Conservation (phyloP, 139 green algal species). For the Chlamydomonas sphaeroides region DNA sequence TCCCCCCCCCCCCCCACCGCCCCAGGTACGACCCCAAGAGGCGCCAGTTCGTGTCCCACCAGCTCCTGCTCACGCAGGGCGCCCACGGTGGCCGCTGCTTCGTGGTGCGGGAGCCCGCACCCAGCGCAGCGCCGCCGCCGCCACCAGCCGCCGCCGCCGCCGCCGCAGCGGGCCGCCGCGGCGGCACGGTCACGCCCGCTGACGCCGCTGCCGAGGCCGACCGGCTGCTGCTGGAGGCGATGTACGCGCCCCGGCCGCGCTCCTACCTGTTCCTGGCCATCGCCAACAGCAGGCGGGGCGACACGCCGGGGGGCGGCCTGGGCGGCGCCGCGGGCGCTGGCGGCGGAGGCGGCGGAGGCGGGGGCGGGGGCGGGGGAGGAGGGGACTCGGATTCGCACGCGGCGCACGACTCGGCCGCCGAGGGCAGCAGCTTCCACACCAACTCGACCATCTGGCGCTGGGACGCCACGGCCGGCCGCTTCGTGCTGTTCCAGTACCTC, state of each 20-base stretch:
- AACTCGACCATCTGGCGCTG: conserved; percentile 23
- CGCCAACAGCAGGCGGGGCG: conserved; percentile 3
- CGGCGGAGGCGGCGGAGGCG: no score
- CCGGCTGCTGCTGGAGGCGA: not conserved
- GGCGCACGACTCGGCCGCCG: no score
- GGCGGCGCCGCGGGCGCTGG: no score
- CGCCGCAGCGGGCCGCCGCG: not conserved
- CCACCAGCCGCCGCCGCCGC: not conserved
- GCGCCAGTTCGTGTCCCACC: conserved; percentile 18
- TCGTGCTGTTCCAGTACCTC: conserved; percentile 17
- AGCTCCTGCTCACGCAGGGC: not conserved
- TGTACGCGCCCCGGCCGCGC: no score
- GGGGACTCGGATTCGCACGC: no score
- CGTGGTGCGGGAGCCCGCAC: not conserved
- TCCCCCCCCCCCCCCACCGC: not conserved
- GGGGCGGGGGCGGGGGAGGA: no score
- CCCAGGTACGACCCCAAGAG: not conserved
- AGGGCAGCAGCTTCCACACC: no score
- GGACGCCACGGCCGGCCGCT: not conserved
- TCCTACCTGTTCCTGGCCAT: no score
- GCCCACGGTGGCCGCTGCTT: conserved; percentile 28
- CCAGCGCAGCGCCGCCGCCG: no score
- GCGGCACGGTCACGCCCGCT: not conserved
- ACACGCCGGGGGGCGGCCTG: no score
- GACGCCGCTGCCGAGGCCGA: not conserved